Base-by-base conservation (phyloP, 2,329 filamentous ascomycete genomes). In the Calonectria ilicicola region DNA sequence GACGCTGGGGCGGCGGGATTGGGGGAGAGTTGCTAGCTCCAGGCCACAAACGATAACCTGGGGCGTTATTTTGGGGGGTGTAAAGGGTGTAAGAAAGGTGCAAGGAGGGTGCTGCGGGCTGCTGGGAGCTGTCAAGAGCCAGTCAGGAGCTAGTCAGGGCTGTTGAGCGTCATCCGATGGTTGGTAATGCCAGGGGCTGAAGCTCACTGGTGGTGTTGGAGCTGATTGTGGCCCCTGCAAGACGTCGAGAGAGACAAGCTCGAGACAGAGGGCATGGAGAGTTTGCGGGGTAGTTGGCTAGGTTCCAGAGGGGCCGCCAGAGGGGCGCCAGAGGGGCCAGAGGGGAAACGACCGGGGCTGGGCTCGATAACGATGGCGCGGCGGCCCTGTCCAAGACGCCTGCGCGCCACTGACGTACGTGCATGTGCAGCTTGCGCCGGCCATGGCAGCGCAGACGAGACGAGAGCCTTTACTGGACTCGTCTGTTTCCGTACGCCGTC, bases 371-470 rank as follows among this genome's bases (percentile, higher is more conserved):
- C 29, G 27, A 47, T 47, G 65, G 65, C n/a, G 63, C 53, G 46
- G 53, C 26, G 46, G 51, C 64, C 26, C 38, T 71, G 69, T 23
- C 53, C 65, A 51, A 65, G 26, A 40, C 53, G 49, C 32, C 49
- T 64, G 65, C 65, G 67, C 65, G 65, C 49, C 66, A 63, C 66
- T 72, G 70, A 72, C 70, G 70, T 72, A 72, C 53, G 32, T 27
- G 49, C 44, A 47, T 21, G 27, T 17, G 26, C 53, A 40, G 53
- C 32, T 26, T 35, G 12, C n/a, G 42, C n/a, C 21, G 44, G 44
- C 8, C 10, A 47, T 47, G n/a, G n/a, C 21, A 14, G 21, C 4
- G 44, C 9, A 9, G n/a, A 12, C 44, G 10, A 9, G 10, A n/a
- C 44, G 10, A 17, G 21, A n/a, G n/a, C n/a, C n/a, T n/a, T n/a